A percentile compares a stretch with the other conserved stretches of the same genome.
Conservation (phyloP, 2,329 filamentous ascomycete genomes). For the Pseudonectria buxi region DNA sequence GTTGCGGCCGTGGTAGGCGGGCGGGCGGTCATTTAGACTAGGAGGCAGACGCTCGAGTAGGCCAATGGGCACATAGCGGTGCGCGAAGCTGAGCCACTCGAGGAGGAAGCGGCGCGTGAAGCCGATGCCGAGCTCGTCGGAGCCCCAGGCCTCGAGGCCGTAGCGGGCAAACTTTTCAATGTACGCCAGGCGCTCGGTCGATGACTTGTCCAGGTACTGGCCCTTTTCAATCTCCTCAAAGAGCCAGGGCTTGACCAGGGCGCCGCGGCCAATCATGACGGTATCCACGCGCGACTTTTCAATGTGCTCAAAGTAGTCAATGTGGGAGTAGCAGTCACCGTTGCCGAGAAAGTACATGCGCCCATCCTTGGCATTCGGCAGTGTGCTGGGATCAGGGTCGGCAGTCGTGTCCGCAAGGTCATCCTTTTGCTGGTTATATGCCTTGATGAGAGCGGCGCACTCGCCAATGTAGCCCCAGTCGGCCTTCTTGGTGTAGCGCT, state of each 20-base stretch:
- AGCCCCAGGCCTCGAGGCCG: constrained; percentile 90
- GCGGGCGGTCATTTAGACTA: constrained; percentile 80
- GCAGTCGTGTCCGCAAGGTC: constrained; percentile 65
- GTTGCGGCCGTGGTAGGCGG: constrained; percentile 73
- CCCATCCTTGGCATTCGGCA: constrained; percentile 57
- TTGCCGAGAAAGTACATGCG: constrained; percentile 92
- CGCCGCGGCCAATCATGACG: constrained; percentile 96
- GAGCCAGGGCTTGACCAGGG: constrained; percentile 95
- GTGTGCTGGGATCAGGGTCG: constrained; percentile 69
- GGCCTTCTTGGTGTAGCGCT: constrained; percentile 86
- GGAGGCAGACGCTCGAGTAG: constrained; percentile 84
- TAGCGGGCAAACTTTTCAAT: constrained; percentile 86
- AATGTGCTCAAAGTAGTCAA: constrained; percentile 76
- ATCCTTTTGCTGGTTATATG: constrained; percentile 64
- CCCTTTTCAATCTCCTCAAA: constrained; percentile 92
- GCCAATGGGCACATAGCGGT: constrained; percentile 86
- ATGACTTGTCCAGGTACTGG: constrained; percentile 93
- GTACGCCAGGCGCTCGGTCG: constrained; percentile 75
- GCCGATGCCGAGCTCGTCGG: constrained; percentile 87
- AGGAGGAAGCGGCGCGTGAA: constrained; percentile 87
- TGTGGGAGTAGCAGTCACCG: constrained; percentile 90
- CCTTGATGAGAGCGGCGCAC: constrained; percentile 76
- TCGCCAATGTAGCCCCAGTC: constrained; percentile 94
- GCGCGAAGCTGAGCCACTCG: constrained; percentile 91
- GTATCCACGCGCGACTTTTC: constrained; percentile 74